Evolutionary conservation across 2,329 filamentous ascomycete genomes (phyloP), one percentile per base, ranked within the genome.

Genomic region (Xylariaceae sp.): DNA sequence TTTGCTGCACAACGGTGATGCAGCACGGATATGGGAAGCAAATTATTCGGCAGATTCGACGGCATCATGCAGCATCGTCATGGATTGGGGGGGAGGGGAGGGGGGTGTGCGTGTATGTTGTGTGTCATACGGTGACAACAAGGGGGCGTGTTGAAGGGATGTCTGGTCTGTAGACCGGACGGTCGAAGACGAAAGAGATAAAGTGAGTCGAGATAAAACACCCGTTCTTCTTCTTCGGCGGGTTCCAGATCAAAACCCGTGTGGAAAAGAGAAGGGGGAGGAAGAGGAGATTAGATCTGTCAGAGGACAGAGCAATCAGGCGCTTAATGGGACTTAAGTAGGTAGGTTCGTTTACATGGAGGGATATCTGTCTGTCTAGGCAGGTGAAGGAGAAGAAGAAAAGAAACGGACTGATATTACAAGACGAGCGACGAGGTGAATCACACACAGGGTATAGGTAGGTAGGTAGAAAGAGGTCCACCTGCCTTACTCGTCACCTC

Each of bases 61-160:
- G 70, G 70, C 66, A 71, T 67, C 61, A 65, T 72, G 70, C 70
- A 72, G 71, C 64, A 65, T 68, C 23, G 23, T 30, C 23, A 30
- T 30, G 66, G 66, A 65, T 53, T 30, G 23, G 23, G 23, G 23
- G 23, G 5, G 23, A 30, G 23, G 17, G 17, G 17, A 18, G 1
- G 17, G 67, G 63, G 23, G 23, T 5, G 23, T 30, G 23, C 23
- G 23, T 30, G 23, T 30, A 30, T 30, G 3, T 30, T 4, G 4
- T 30, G 23, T 30, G 62, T 55, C 62, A 58, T 58, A 59, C 57
- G 53, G 57, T 57, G 55, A 30, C 17, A 11, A 11, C 11, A n/a
- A 15, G 11, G 23, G 10, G n/a, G 17, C 10, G 45, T 56, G 52
- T 18, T 18, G 17, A 18, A 18, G 17, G 17, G 17, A 18, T 57